Base-by-base conservation (phyloP, 2,329 filamentous ascomycete genomes). In the Talaromyces sp. region DNA sequence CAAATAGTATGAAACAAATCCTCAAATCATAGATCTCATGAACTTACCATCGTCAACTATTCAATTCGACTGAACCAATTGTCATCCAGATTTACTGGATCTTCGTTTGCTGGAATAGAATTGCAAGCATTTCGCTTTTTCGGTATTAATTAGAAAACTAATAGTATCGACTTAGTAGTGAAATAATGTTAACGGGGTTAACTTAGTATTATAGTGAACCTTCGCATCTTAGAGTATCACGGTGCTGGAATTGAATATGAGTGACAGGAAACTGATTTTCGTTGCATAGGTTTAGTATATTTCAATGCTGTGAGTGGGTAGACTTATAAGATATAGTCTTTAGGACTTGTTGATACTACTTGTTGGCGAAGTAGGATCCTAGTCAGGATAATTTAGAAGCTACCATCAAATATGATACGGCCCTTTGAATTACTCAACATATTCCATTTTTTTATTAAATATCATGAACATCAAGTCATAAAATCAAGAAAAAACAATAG, bases 31-130 rank as follows among this genome's bases (percentile, higher is more conserved):
- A n/a, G 41, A 2, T 22, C 22, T 43, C 41, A 19, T 6, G 16
- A 43, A 43, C 16, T 43, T 22, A 22, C 10, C 41, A n/a, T 43
- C 41, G 41, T 43, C 41, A 43, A 43, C 16, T n/a, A 43, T 43
- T 43, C 41, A 43, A 43, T n/a, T 7, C 10, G 41, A 10, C 16
- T 43, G 41, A 43, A 19, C 16, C 41, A 22, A 43, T 19, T 19
- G 41, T 43, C 41, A 43, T 43, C 41, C 39, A 59, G 56, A 59
- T 43, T 37, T 59, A 43, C 35, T 59, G 45, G 56, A n/a, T 59
- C 35, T 59, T 59, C 24, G 35, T 41, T 45, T 37, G 39, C 35
- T 59, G 56, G 10, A 59, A 59, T 59, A 59, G 56, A 14, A 41
- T 43, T 59, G n/a, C 45, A 59, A 37, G 37, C 56, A 59, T 54